Conservation (phyloP, 768 basidiomycete genomes). For the Coprinopsis sp. region DNA sequence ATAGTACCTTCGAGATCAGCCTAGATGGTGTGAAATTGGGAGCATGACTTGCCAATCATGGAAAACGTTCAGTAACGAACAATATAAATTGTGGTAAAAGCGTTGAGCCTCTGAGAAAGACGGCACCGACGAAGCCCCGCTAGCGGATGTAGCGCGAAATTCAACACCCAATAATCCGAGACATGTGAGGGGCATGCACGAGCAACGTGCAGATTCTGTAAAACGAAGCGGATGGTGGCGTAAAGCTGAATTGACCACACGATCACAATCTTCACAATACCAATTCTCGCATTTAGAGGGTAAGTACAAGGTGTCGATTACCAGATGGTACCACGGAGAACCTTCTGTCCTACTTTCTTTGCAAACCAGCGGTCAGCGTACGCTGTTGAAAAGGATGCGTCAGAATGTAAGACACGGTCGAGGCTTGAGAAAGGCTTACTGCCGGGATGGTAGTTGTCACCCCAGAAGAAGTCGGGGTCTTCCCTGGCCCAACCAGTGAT, state of each 20-base stretch:
- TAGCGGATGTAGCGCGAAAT: neutral
- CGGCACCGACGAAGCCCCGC: slow-evolving; percentile 3
- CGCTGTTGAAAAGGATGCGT: slow-evolving; percentile 19
- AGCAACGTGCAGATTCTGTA: neutral
- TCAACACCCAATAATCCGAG: neutral
- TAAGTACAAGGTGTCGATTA: neutral
- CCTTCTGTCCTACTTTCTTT: slow-evolving; percentile 8
- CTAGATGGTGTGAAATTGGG: no score
- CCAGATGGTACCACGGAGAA: slow-evolving; percentile 1
- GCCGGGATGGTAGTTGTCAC: slow-evolving; percentile 52
- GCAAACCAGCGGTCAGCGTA: slow-evolving; percentile 38
- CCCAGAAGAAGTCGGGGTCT: slow-evolving; percentile 47
- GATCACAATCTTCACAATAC: neutral
- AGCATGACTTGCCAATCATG: no score
- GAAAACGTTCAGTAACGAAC: neutral
- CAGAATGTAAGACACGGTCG: neutral
- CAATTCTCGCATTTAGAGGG: neutral
- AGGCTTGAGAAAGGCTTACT: slow-evolving; percentile 28
- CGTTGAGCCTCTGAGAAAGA: neutral
- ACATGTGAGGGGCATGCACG: no score
- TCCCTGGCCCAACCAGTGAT: slow-evolving; percentile 42
- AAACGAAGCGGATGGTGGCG: neutral
- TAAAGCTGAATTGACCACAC: neutral
- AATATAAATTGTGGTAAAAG: neutral
- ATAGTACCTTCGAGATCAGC: no score